Evolutionary conservation across 2,329 filamentous ascomycete species (phyloP), one percentile per base, ranked within the genome.

Genomic region (Lecanicillium sp.): DNA sequence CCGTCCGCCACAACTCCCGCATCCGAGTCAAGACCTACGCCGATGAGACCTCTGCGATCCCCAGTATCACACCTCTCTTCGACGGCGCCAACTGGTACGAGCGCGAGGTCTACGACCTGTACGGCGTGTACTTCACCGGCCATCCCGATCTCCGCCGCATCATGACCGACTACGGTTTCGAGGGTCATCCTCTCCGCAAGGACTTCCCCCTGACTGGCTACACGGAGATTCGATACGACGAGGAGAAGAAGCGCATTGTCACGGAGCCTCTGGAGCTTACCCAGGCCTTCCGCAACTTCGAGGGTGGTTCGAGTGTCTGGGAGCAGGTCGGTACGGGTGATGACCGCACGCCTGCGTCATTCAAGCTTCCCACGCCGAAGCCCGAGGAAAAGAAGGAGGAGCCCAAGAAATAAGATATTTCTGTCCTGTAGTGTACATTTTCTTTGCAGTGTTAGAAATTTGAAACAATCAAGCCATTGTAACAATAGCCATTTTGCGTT

Each of bases 201-300:
- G 93, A 98, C 66, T 98, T 98, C 74, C 93, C 93, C 19, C 73
- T 98, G 66, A 96, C 93, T 2, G 93, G 93, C 40, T 98, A 98
- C 75, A 98, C 93, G 27, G 94, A 98, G 74, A 86, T 98, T 58
- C 81, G 93, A 63, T 98, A 94, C 65, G 93, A 98, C 58, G 93
- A 98, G 73, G 94, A 98, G 79, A 98, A 96, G 87, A 98, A 98
- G 83, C 83, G 93, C 54, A 96, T 98, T 64, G 91, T 98, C 52
- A 91, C 94, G 26, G 94, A 98, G 77, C 93, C 94, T 33, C 77
- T 98, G 42, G 93, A 98, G 75, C 79, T 98, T 69, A 97, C 93
- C 12, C 93, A 98, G 71, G 93, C 94, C 7, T 98, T 94, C 83
- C 84, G 93, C 60, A 97, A 98, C 74, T 98, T 98, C 63, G 90